phyloP scores from a whole-genome alignment of 2,329 filamentous ascomycete species.

The Ascochyta rabiei region DNA sequence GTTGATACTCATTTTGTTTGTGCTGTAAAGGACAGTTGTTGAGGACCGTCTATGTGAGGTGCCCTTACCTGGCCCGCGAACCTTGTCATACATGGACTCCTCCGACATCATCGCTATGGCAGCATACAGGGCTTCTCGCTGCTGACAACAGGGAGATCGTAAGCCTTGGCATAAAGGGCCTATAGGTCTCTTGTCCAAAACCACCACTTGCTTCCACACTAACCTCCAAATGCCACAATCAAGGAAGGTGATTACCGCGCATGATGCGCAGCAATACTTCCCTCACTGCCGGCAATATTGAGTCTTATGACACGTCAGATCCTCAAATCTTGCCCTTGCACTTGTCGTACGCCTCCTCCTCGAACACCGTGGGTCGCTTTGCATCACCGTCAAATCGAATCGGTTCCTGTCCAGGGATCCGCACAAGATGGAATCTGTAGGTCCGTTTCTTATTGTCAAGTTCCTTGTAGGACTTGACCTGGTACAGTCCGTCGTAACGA shows the following conservation, averaged over 20 bases:
- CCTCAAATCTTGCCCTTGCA: constrained; percentile 22
- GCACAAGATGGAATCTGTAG: constrained; percentile 56
- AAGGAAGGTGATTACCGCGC: background rate
- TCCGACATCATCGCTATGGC: background rate
- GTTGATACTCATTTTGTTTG: constrained; percentile 8
- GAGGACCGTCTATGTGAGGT: constrained; percentile 1
- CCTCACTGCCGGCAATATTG: background rate
- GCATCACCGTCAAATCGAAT: constrained; percentile 53
- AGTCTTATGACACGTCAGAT: background rate
- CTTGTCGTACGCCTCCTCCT: constrained; percentile 29
- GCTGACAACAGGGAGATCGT: constrained; percentile 9
- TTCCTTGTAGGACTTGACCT: constrained; percentile 49
- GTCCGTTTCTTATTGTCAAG: constrained; percentile 51
- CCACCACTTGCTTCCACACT: background rate
- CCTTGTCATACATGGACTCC: constrained; percentile 7
- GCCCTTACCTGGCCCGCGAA: constrained; percentile 10
- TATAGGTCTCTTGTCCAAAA: background rate
- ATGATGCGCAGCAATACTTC: background rate
- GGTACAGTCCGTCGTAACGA: constrained; percentile 65
- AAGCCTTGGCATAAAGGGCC: background rate
- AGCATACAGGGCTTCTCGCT: background rate
- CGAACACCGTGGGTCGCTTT: constrained; percentile 51
- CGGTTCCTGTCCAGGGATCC: constrained; percentile 53
- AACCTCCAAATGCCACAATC: background rate
- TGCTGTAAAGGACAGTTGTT: constrained; percentile 1